Evolutionary conservation across 1,284 basidiomycete species (phyloP).

Genomic region (Marasmius oreades): DNA sequence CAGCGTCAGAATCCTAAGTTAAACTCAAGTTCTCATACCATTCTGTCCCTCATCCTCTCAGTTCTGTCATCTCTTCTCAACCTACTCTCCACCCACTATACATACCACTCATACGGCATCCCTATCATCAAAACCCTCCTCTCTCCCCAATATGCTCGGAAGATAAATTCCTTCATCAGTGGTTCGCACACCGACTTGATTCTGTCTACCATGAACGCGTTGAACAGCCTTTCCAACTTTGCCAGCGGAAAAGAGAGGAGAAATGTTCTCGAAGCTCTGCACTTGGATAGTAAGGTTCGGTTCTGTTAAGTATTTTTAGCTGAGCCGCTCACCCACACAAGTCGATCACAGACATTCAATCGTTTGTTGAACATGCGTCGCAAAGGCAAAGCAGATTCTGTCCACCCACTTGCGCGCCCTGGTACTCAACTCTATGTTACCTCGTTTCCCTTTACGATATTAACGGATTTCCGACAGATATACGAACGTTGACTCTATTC

Average conservation of each 20-base stretch:
- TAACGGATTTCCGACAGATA: constrained; percentile 43
- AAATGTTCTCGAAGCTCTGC: constrained; percentile 57
- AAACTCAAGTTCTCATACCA: constrained; percentile 16
- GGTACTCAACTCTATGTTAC: constrained; percentile 35
- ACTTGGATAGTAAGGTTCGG: constrained; percentile 73
- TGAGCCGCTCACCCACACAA: not conserved
- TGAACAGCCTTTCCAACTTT: constrained; percentile 56
- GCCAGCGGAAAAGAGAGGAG: constrained; percentile 62
- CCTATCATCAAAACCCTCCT: constrained; percentile 59
- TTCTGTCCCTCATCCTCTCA: constrained; percentile 45
- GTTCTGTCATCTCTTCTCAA: constrained; percentile 53
- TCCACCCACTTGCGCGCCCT: constrained; percentile 48
- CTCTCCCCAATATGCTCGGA: constrained; percentile 47
- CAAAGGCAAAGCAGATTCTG: constrained; percentile 39
- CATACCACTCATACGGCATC: constrained; percentile 55
- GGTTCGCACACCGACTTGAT: constrained; percentile 60
- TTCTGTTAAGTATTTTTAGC: not conserved
- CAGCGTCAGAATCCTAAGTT: constrained; percentile 37
- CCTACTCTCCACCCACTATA: constrained; percentile 62
- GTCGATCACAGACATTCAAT: constrained; percentile 46
- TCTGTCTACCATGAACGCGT: constrained; percentile 61
- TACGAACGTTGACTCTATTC: constrained; percentile 56
- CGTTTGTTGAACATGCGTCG: constrained; percentile 70
- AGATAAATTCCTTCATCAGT: constrained; percentile 56
- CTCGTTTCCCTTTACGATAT: not conserved